Evolutionary conservation across 345 rosid species (phyloP), one percentile per base, ranked within the genome.

Genomic region (Citrus inodora): DNA sequence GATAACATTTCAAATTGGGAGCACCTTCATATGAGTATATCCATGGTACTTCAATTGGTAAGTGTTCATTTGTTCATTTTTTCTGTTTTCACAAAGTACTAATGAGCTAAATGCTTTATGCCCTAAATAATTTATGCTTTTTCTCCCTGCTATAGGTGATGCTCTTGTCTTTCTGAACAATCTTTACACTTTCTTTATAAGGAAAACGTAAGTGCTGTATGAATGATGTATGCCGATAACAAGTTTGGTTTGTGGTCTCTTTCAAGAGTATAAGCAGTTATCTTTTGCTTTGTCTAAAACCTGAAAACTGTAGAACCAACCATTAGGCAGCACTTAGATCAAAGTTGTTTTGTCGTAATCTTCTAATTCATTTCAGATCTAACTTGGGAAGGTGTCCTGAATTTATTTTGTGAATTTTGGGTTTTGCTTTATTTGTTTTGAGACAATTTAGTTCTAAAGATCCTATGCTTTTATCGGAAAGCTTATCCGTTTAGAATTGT

Each of bases 1-100:
- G 98, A 95, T 87, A 95, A 95, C 82, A 89, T 92, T 76, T 95
- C 98, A 80, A 93, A 78, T 40, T 92, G 98, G 98, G 93, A 95
- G 85, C 98, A 95, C 81, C 82, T 93, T 59, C 97, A 92, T 83
- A 92, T 92, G 98, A 89, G 93, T 76, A 87, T 95, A 84, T 83
- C 92, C 53, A 93, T 93, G 98, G 90, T 92, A 21, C 97, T 95
- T 86, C 97, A 93, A 82, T 87, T 95, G 95, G 98, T 95, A 88
- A 88, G 95, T 22, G 0, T 67, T 76, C 76, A 38, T 62, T 64
- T n/a, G 73, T 70, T 70, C 17, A 14, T 13, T 68, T 38, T 38
- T 46, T 66, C 67, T 53, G n/a, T 30, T 53, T 85, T 66, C 27
- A 42, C 55, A 61, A 76, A 76, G 70, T 61, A 42, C 8, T 75